phyloP scores from a whole-genome alignment of 129 eudicot species.

The Erigeron canadensis region DNA sequence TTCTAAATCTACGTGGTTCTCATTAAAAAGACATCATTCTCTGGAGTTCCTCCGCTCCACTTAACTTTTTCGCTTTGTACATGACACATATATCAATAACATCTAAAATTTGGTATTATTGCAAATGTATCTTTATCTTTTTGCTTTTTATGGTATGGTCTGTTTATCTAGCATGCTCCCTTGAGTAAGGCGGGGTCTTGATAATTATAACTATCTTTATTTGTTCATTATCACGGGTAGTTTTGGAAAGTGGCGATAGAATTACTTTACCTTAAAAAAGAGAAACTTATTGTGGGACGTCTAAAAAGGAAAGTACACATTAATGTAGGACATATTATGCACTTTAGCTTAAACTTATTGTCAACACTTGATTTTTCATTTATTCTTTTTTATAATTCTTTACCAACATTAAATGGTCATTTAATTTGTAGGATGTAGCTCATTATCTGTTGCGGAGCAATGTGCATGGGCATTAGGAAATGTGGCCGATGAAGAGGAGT shows the following conservation, averaged over 20 bases:
- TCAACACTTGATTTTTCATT: not conserved
- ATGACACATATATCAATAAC: conserved; percentile 18
- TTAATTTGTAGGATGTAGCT: conserved; percentile 64
- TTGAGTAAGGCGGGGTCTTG: conserved; percentile 28
- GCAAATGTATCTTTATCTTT: conserved; percentile 26
- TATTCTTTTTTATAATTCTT: conserved; percentile 3
- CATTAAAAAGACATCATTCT: conserved; percentile 15
- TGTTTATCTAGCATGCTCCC: conserved; percentile 31
- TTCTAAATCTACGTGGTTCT: not conserved
- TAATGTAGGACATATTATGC: conserved; percentile 33
- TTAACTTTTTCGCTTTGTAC: conserved; percentile 31
- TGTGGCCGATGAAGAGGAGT: conserved; percentile 92
- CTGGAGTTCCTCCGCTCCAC: conserved; percentile 31
- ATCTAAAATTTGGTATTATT: conserved; percentile 25
- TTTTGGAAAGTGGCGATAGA: conserved; percentile 24
- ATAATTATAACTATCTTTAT: conserved; percentile 30
- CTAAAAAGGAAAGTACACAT: conserved; percentile 29
- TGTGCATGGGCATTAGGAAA: conserved; percentile 99
- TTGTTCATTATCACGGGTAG: conserved; percentile 34
- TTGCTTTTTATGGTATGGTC: conserved; percentile 23
- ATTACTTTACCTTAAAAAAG: conserved; percentile 23
- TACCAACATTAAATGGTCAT: conserved; percentile 9
- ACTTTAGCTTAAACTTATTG: conserved; percentile 24
- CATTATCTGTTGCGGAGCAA: conserved; percentile 80
- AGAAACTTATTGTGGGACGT: conserved; percentile 34